Evolutionary conservation across 306 rosid species (phyloP), one percentile per base, ranked within the genome.

Genomic region (Elaeagnus macrophylla): DNA sequence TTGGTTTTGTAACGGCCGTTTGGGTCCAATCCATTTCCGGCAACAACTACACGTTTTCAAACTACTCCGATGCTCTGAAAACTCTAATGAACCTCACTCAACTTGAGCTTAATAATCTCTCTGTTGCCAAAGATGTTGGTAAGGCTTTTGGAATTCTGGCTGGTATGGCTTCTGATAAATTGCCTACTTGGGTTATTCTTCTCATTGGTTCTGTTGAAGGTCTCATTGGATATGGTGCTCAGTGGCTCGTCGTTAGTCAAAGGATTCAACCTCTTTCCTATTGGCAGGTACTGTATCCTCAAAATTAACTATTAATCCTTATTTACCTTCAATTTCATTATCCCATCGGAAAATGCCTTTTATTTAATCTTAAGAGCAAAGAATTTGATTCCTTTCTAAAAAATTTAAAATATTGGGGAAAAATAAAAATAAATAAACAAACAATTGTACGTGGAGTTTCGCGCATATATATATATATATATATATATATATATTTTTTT

Each of bases 11-110:
- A 1, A 56, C 89, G 10, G 95, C 95, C 53, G 82, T 86, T 0
- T 86, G 96, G 97, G 86, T 91, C 46, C 97, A 91, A 51, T 17
- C 87, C 6, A 86, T 91, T 60, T 91, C 96, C 48, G 95, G 95
- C 82, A 91, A 91, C 83, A 86, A 91, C 54, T 91, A 91, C 86
- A 91, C 96, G 0, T 91, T 91, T 72, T 80, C 96, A 9, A 91
- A 86, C 58, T 91, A 91, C 83, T 91, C 96, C 54, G 82, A 67
- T 11, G 82, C 95, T 7, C 73, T 91, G 8, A 91, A 91, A 54
- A 68, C 86, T 10, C 93, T 91, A 5, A 91, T 91, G 97, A 67
- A 65, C 44, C 84, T 86, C 18, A 91, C 84, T 39, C 97, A 89
- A 13, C 48, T 75, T 5, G 39, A 91, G 68, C 97, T 91, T 64